Evolutionary conservation across 805 yeast species (phyloP).

Genomic region (Kregervanrija delftensis): DNA sequence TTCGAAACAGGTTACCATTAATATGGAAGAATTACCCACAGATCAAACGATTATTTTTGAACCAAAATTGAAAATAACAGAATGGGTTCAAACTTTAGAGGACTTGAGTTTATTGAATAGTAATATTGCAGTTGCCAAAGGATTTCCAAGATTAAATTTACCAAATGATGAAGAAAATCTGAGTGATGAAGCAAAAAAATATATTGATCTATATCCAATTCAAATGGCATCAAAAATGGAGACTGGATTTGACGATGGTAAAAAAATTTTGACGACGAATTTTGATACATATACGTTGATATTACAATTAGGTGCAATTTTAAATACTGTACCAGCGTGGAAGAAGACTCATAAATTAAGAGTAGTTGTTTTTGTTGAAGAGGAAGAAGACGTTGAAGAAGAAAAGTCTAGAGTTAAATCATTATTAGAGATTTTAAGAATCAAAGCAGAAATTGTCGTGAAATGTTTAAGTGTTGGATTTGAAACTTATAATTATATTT

Average conservation of each 20-base stretch:
- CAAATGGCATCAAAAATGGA: conserved; percentile 87
- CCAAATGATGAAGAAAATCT: conserved; percentile 40
- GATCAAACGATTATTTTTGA: conserved; percentile 68
- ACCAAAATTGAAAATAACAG: conserved; percentile 56
- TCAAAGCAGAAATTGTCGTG: conserved; percentile 74
- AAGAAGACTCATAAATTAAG: conserved; percentile 65
- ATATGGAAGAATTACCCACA: conserved; percentile 35
- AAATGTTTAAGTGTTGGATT: conserved; percentile 56
- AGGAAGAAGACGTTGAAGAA: conserved; percentile 56
- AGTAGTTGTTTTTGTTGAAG: conserved; percentile 87
- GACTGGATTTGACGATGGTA: conserved; percentile 53
- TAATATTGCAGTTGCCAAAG: conserved; percentile 90
- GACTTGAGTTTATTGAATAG: conserved; percentile 84
- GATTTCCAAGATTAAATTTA: conserved; percentile 61
- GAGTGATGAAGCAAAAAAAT: conserved; percentile 29
- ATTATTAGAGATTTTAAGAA: conserved; percentile 70
- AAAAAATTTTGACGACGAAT: conserved; percentile 72
- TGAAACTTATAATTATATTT: conserved; percentile 64
- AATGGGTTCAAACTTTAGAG: conserved; percentile 91
- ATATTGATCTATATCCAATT: conserved; percentile 89
- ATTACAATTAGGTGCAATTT: conserved; percentile 86
- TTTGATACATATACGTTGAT: conserved; percentile 95
- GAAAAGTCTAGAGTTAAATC: conserved; percentile 59
- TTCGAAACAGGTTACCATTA: conserved; percentile 18
- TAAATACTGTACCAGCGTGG: conserved; percentile 94